Evolutionary conservation across 352 stramenopile genomes (phyloP).

Genomic region (Phytophthora pisi): DNA sequence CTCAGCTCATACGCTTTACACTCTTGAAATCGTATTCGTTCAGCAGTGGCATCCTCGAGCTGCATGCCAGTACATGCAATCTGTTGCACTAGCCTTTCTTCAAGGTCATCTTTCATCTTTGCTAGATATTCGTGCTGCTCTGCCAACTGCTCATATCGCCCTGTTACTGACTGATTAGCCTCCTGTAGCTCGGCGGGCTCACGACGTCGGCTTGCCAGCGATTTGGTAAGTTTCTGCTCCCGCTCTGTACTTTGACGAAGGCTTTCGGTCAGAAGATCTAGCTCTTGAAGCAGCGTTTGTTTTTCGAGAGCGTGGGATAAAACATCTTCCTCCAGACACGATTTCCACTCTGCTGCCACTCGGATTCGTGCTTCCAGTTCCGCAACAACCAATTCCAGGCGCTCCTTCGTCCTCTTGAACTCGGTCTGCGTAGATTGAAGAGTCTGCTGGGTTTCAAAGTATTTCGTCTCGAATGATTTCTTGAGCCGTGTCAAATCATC

Average conservation of each 20-base stretch:
- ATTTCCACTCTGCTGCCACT: slow-evolving; percentile 13
- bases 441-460: slow-evolving; percentile 52
- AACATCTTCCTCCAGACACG: slow-evolving; percentile 25
- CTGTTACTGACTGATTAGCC: slow-evolving; percentile 1
- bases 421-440: slow-evolving; percentile 40
- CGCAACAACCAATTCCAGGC: slow-evolving; percentile 11
- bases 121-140: slow-evolving; percentile 11
- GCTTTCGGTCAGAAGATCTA: slow-evolving; percentile 11
- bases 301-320: slow-evolving; percentile 7
- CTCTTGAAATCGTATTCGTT: slow-evolving; percentile 10
- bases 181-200: slow-evolving; percentile 7
- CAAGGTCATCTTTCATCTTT: slow-evolving; percentile 7
- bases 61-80: slow-evolving; percentile 21
- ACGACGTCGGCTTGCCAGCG: slow-evolving; percentile 8
- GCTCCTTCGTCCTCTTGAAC: slow-evolving; percentile 19
- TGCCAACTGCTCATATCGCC: slow-evolving; percentile 10
- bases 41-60: slow-evolving; percentile 26
- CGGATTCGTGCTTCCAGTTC: slow-evolving; percentile 21
- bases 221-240: slow-evolving; percentile 7
- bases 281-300: neutral
- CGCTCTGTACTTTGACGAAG: slow-evolving; percentile 8
- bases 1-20: slow-evolving; percentile 12
- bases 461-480: slow-evolving; percentile 71
- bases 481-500: slow-evolving; percentile 68
- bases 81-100: slow-evolving; percentile 11